These are phyloP conservation scores for Lyophyllum decastes DNA, from an alignment of 768 basidiomycete species.

Conservation along the genomic window DNA sequence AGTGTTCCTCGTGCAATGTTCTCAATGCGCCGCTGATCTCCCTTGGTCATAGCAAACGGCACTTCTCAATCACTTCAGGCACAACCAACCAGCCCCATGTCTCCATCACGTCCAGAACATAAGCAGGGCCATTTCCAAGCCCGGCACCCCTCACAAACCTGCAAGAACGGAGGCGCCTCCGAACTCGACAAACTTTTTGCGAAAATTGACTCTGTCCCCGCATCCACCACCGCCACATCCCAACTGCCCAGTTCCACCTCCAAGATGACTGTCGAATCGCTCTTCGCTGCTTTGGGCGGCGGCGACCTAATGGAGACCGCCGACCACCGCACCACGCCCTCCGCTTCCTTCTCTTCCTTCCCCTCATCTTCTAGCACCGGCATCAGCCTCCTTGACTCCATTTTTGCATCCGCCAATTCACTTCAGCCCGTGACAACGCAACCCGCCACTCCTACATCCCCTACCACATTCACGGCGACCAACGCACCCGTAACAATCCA, in stretches of 20 bases:
- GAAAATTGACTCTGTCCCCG: conserved; percentile 34
- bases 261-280: conserved; percentile 45
- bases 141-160: conserved; percentile 13
- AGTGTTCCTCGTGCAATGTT: not conserved
- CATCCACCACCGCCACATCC: conserved; percentile 8
- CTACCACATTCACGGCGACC: too few relatives aligned
- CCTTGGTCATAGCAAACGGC: conserved; percentile 5
- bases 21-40: not conserved
- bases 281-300: conserved; percentile 42
- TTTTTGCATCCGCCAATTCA: conserved; percentile 70
- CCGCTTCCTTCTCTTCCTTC: conserved; percentile 15
- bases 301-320: conserved; percentile 10
- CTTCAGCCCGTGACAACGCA: conserved; percentile 18
- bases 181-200: conserved; percentile 51
- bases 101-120: conserved; percentile 2
- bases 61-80: not conserved
- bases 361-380: conserved; percentile 42
- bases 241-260: conserved; percentile 33
- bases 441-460: not conserved
- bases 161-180: conserved; percentile 31
- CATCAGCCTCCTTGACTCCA: conserved; percentile 60
- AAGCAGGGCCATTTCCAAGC: conserved; percentile 8
- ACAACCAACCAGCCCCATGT: conserved; percentile 2
- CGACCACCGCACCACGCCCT: conserved; percentile 16
- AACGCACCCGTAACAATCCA: conserved; percentile 34